Conservation (phyloP, 2,329 filamentous ascomycete genomes). For the Parafenestella ontariensis region DNA sequence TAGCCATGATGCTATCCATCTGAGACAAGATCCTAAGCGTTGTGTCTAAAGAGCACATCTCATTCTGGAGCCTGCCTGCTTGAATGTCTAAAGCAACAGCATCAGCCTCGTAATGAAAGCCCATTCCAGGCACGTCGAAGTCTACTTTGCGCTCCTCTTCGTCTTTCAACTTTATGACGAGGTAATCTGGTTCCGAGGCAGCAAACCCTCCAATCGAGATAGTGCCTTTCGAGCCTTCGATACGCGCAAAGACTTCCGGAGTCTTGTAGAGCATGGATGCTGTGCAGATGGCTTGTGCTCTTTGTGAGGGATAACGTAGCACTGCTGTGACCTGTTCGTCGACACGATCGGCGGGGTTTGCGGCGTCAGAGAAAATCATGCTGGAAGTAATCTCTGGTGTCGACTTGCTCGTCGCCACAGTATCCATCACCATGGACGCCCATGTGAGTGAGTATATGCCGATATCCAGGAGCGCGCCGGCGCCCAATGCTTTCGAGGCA, state of each 20-base stretch:
- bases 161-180: neutral
- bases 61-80: neutral
- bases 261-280: neutral
- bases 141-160: neutral
- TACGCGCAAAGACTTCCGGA: neutral
- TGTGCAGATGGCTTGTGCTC: neutral
- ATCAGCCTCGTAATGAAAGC: slow-evolving; percentile 4
- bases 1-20: slow-evolving; percentile 26
- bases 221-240: slow-evolving; percentile 1
- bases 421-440: slow-evolving; percentile 39
- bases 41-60: neutral
- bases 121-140: neutral
- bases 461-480: no score
- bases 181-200: neutral
- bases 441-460: no score
- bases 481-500: no score
- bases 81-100: neutral
- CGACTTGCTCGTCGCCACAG: neutral
- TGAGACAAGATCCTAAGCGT: slow-evolving; percentile 20
- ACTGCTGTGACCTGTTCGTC: neutral
- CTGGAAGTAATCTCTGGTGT: neutral
- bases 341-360: no score
- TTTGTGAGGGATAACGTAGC: neutral
- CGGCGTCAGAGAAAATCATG: neutral
- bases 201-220: neutral